Conservation (phyloP, 1,139 yeast species). For the Eremothecium gossypii region DNA sequence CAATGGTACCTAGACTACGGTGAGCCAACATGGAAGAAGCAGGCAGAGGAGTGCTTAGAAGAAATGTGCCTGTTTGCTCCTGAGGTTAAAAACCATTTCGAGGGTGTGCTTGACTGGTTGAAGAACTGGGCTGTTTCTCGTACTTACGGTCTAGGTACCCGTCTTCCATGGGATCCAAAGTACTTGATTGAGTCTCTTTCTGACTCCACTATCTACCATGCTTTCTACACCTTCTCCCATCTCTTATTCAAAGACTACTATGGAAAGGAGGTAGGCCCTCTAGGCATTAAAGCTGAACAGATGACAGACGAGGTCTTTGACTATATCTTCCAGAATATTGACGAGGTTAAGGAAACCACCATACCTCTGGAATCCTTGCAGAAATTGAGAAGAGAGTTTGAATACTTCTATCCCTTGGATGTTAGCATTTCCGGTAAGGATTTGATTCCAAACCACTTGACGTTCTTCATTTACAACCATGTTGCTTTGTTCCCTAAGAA, state of each 20-base stretch:
- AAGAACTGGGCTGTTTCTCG: conserved; percentile 98
- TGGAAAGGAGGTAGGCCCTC: conserved; percentile 67
- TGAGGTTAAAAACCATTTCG: conserved; percentile 88
- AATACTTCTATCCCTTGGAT: conserved; percentile 91
- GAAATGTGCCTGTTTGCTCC: conserved; percentile 70
- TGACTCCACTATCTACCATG: conserved; percentile 94
- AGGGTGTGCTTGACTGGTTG: conserved; percentile 92
- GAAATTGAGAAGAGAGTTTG: conserved; percentile 82
- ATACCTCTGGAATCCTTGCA: conserved; percentile 63
- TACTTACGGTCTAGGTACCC: conserved; percentile 93
- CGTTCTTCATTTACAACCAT: conserved; percentile 88
- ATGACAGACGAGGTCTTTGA: conserved; percentile 94
- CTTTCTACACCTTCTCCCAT: conserved; percentile 87
- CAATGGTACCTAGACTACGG: conserved; percentile 99
- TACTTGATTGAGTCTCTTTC: conserved; percentile 91
- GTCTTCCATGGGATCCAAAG: conserved; percentile 94
- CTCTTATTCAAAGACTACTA: conserved; percentile 79
- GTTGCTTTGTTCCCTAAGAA: conserved; percentile 86
- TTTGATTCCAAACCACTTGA: conserved; percentile 92
- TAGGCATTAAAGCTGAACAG: conserved; percentile 69
- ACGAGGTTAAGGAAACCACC: conserved; percentile 41
- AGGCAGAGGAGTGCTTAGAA: conserved; percentile 72
- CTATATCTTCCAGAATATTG: conserved; percentile 71
- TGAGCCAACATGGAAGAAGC: conserved; percentile 84
- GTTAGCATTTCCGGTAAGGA: conserved; percentile 92